phyloP scores from a whole-genome alignment of 768 basidiomycete species.

The Saitozyma podzolica region DNA sequence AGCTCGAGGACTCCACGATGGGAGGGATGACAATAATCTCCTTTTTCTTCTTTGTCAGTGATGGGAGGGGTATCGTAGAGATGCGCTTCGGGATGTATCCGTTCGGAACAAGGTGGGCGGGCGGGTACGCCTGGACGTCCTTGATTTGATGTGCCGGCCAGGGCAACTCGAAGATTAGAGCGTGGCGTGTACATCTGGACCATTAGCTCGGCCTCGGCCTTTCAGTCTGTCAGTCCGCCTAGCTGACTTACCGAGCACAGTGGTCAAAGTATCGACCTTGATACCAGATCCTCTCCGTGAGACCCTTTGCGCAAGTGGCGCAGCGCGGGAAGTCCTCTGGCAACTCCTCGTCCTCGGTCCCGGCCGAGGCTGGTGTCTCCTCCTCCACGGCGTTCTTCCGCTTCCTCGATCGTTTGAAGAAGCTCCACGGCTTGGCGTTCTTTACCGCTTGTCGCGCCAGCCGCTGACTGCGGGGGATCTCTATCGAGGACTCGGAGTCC shows the following conservation, averaged over 20 bases:
- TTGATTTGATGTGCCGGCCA: constrained; percentile 39
- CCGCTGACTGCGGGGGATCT: constrained; percentile 17
- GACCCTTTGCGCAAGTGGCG: constrained; percentile 37
- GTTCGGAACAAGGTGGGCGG: constrained; percentile 38
- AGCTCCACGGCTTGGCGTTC: constrained; percentile 27
- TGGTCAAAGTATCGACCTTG: constrained; percentile 41
- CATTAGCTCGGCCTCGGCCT: not conserved
- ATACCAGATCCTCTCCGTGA: constrained; percentile 39
- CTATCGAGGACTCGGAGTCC: constrained; percentile 2
- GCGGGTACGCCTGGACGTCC: constrained; percentile 45
- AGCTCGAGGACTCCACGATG: not conserved
- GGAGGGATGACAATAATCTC: constrained; percentile 14
- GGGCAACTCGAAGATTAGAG: constrained; percentile 38
- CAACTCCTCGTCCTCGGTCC: constrained; percentile 18
- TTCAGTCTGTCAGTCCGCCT: not conserved
- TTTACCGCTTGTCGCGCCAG: constrained; percentile 18
- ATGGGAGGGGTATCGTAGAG: constrained; percentile 35
- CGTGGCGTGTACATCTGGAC: constrained; percentile 39
- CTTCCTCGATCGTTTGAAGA: constrained; percentile 22
- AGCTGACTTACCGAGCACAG: constrained; percentile 32
- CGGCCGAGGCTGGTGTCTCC: constrained; percentile 3
- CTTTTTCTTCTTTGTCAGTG: constrained; percentile 33
- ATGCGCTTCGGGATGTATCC: constrained; percentile 32
- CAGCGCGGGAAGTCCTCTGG: constrained; percentile 40
- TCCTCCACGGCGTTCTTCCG: constrained; percentile 11